Conservation (phyloP, 2,329 filamentous ascomycete genomes). For the Chlorencoelia australis region DNA sequence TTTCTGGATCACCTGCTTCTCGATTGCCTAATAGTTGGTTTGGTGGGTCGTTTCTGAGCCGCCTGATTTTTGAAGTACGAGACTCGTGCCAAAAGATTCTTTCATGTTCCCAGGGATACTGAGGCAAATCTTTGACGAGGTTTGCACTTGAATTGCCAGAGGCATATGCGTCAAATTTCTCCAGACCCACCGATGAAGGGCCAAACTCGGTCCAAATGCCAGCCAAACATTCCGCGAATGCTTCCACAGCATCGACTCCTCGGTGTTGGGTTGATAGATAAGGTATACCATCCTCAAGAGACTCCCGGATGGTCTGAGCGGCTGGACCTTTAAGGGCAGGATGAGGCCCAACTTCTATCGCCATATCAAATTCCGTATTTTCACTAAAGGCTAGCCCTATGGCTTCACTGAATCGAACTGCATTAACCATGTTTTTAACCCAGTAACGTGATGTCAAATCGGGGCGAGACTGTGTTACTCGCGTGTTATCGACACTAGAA, state of each 20-base stretch:
- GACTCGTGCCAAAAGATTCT: slow-evolving; percentile 11
- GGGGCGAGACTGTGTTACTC: neutral
- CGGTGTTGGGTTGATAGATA: slow-evolving; percentile 13
- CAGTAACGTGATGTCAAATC: slow-evolving; percentile 14
- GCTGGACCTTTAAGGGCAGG: slow-evolving; percentile 15
- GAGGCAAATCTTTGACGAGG: slow-evolving; percentile 3
- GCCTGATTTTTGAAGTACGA: slow-evolving; percentile 1
- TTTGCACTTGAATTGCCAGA: neutral
- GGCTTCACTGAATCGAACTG: slow-evolving; percentile 35
- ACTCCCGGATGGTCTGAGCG: slow-evolving; percentile 10
- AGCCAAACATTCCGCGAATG: slow-evolving; percentile 6
- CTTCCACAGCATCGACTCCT: slow-evolving; percentile 1
- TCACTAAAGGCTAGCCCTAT: slow-evolving; percentile 17
- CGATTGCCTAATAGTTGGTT: slow-evolving; percentile 13
- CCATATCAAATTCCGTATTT: slow-evolving; percentile 8
- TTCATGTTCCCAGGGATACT: slow-evolving; percentile 12
- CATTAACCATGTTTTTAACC: slow-evolving; percentile 30
- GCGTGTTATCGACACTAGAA: slow-evolving; percentile 9
- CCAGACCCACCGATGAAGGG: neutral
- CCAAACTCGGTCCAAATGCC: slow-evolving; percentile 7
- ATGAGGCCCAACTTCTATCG: slow-evolving; percentile 19
- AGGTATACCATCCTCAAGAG: neutral
- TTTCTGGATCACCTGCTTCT: slow-evolving; percentile 6
- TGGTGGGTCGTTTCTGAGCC: slow-evolving; percentile 1
- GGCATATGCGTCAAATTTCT: slow-evolving; percentile 1